Conservation (phyloP, 1,284 basidiomycete species). For the Macrocystidia cucumis region DNA sequence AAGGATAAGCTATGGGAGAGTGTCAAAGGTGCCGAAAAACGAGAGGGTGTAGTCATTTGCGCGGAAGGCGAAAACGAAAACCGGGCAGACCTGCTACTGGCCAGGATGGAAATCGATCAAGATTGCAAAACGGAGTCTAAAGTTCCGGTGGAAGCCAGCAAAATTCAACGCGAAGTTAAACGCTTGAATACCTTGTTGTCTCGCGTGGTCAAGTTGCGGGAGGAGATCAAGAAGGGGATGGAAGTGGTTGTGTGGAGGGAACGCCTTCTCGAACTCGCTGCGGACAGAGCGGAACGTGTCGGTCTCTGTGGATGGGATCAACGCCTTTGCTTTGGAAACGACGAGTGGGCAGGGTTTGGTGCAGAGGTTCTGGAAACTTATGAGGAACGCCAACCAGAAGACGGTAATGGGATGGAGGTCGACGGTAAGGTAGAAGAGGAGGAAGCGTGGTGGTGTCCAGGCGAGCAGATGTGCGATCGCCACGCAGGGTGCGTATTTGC, state of each 20-base stretch:
- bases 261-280: slow-evolving; percentile 56
- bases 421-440: slow-evolving; percentile 28
- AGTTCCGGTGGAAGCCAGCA: slow-evolving; percentile 28
- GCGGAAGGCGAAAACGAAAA: slow-evolving; percentile 17
- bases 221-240: slow-evolving; percentile 56
- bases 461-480: slow-evolving; percentile 67
- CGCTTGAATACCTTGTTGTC: slow-evolving; percentile 44
- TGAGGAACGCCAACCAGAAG: slow-evolving; percentile 31
- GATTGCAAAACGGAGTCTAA: slow-evolving; percentile 27
- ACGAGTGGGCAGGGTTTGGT: slow-evolving; percentile 64
- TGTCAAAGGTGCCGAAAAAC: slow-evolving; percentile 56
- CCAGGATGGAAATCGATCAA: no score
- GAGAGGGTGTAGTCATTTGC: slow-evolving; percentile 59
- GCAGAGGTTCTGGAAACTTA: slow-evolving; percentile 60
- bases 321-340: slow-evolving; percentile 71
- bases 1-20: slow-evolving; percentile 60
- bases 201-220: slow-evolving; percentile 46
- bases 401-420: slow-evolving; percentile 22
- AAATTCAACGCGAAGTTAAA: slow-evolving; percentile 43
- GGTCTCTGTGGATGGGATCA: slow-evolving; percentile 80
- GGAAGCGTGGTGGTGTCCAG: slow-evolving; percentile 69
- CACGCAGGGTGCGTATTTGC: slow-evolving; percentile 55
- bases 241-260: slow-evolving; percentile 63
- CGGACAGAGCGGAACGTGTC: slow-evolving; percentile 46
- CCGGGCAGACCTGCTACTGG: no score